Percentiles rank a stretch among this genome's conserved stretches.
These are phyloP conservation scores for Penicillium sp. DNA, from an alignment of 2,329 filamentous ascomycete genomes.

Conservation along the genomic window DNA sequence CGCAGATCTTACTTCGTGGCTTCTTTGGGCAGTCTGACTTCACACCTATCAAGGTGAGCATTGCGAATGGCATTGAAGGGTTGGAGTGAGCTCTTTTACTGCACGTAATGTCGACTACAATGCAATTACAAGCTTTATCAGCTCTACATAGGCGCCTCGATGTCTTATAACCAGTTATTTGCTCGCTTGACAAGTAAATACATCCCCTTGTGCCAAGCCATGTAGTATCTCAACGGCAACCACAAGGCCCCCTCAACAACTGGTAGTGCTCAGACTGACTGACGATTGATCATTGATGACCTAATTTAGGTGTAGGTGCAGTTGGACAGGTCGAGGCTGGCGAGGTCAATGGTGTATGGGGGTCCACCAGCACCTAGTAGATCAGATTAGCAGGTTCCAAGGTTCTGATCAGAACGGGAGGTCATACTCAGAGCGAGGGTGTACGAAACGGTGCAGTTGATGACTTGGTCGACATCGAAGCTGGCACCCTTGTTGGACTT, in stretches of 20 bases:
- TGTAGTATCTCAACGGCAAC: background rate
- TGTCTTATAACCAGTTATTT: slow-evolving; percentile 2
- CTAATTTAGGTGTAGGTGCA: slow-evolving; percentile 12
- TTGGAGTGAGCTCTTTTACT: background rate
- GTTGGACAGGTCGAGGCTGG: slow-evolving; percentile 10
- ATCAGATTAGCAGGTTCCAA: background rate
- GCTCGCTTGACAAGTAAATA: background rate
- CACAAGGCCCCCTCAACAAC: background rate
- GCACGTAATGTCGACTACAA: too few species aligned
- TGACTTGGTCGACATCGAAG: slow-evolving; percentile 9
- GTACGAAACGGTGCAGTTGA: slow-evolving; percentile 15
- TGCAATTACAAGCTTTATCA: background rate
- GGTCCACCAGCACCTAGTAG: slow-evolving; percentile 4
- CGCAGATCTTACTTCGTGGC: slow-evolving; percentile 26
- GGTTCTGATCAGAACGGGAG: background rate
- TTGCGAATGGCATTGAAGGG: slow-evolving; percentile 1
- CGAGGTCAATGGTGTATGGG: slow-evolving; percentile 13
- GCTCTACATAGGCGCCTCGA: background rate
- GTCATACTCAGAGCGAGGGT: slow-evolving; percentile 11
- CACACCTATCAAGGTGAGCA: slow-evolving; percentile 7
- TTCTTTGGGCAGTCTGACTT: slow-evolving; percentile 15
- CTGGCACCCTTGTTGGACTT: background rate
- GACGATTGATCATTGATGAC: background rate
- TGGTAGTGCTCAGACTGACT: background rate
- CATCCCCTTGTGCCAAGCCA: background rate